Evolutionary conservation across 1,284 basidiomycete genomes (phyloP).

Genomic region (Boletellus deceptivus): DNA sequence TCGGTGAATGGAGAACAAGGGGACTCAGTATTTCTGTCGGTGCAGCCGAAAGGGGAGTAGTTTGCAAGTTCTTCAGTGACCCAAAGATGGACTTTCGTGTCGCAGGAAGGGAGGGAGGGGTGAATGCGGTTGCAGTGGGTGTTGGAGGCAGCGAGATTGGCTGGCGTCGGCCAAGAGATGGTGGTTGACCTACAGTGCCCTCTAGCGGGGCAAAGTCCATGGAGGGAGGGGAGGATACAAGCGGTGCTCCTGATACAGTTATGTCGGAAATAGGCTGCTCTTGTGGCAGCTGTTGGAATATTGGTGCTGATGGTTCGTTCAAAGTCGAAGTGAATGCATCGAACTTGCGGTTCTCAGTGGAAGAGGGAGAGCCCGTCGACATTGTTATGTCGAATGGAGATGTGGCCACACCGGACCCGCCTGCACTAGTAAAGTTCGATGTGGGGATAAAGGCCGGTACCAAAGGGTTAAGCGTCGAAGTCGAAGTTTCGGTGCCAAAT

Average conservation of each 20-base stretch:
- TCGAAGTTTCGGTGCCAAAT: slow-evolving; percentile 5
- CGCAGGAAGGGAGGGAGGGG: slow-evolving; percentile 12
- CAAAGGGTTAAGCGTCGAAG: slow-evolving; percentile 26
- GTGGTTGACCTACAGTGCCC: slow-evolving; percentile 9
- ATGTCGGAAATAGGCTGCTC: background rate
- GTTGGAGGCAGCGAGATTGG: slow-evolving; percentile 34
- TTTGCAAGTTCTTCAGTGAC: slow-evolving; percentile 35
- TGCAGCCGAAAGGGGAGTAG: slow-evolving; percentile 27
- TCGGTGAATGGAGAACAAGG: slow-evolving; percentile 41
- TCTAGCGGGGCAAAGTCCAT: slow-evolving; percentile 9
- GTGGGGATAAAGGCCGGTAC: slow-evolving; percentile 30
- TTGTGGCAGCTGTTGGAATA: slow-evolving; percentile 2
- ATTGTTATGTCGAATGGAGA: background rate
- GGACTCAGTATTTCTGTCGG: slow-evolving; percentile 49
- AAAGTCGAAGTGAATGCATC: background rate
- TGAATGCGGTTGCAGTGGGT: slow-evolving; percentile 25
- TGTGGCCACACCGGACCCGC: background rate
- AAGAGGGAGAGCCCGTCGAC: background rate
- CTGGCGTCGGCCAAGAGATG: slow-evolving; percentile 25
- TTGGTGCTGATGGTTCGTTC: background rate
- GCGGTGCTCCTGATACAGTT: background rate
- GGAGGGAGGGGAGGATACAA: slow-evolving; percentile 19
- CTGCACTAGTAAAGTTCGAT: background rate
- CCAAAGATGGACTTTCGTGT: slow-evolving; percentile 22
- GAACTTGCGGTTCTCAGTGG: background rate